Conservation (phyloP, 2,329 filamentous ascomycete species). For the Rhinocladiella mackenziei region DNA sequence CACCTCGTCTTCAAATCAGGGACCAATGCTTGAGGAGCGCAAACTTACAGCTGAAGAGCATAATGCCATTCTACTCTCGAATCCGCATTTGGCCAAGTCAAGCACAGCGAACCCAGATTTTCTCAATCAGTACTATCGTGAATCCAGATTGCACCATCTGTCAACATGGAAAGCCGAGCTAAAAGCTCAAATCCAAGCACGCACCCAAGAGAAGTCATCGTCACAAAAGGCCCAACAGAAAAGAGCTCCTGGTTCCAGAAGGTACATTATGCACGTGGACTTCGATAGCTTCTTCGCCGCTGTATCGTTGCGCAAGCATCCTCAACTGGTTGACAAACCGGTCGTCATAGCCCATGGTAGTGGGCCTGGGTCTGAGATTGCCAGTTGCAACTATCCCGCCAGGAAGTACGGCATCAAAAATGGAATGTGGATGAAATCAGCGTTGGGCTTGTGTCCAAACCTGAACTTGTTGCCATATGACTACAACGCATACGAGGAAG, state of each 20-base stretch:
- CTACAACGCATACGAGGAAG: slow-evolving; percentile 89
- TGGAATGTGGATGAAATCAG: slow-evolving; percentile 98
- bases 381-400: slow-evolving; percentile 93
- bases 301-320: slow-evolving; percentile 74
- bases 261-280: slow-evolving; percentile 91
- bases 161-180: slow-evolving; percentile 96
- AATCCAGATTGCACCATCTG: slow-evolving; percentile 89
- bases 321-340: slow-evolving; percentile 72
- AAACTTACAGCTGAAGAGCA: slow-evolving; percentile 83
- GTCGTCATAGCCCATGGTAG: slow-evolving; percentile 83
- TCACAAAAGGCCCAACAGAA: slow-evolving; percentile 48
- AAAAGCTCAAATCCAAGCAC: slow-evolving; percentile 78
- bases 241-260: slow-evolving; percentile 59
- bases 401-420: slow-evolving; percentile 85
- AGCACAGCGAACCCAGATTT: slow-evolving; percentile 92
- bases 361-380: slow-evolving; percentile 86
- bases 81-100: slow-evolving; percentile 80
- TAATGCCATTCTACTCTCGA: slow-evolving; percentile 76
- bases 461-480: slow-evolving; percentile 92
- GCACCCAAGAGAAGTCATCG: slow-evolving; percentile 65
- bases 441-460: slow-evolving; percentile 75
- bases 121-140: slow-evolving; percentile 87
- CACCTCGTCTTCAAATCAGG: not conserved
- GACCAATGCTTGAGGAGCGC: slow-evolving; percentile 28
- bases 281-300: slow-evolving; percentile 99